Evolutionary conservation across 208 protist genomes (phyloP), one percentile per base, ranked within the genome.

Genomic region (Trypanosoma lewisi): DNA sequence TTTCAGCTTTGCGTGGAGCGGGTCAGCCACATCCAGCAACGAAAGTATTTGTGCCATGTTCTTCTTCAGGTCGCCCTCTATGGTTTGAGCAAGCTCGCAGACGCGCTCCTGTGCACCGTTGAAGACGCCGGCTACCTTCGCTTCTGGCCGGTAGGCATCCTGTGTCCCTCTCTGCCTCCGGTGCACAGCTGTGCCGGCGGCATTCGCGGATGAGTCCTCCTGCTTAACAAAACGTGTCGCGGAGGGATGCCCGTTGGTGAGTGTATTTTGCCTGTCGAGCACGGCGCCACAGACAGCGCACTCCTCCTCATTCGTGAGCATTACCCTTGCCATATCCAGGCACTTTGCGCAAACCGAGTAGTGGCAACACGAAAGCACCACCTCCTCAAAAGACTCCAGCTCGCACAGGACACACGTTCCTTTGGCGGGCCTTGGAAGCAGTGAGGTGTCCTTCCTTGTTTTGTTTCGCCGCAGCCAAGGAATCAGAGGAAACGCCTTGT

Each of bases 341-440:
- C 88, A 94, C 8, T 36, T 63, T 30, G 27, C 41, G 59, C 88
- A 94, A 23, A 82, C 80, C 14, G 61, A 57, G 44, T 80, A 85
- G 36, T 55, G 48, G 48, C 88, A 94, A 61, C 88, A 94, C 47
- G 68, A 34, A 9, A 76, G 73, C 19, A 72, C 42, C 48, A 30
- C 33, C 49, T 77, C 71, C 12, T 69, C 45, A 67, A 87, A 86
- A 7, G 66, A 63, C 2, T 77, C 21, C 7, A 94, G 54, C 21
- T 80, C 80, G 62, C 88, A 94, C 9, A 94, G 61, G 17, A 85
- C 81, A 59, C 88, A 94, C 9, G 60, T 54, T 30, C 70, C 70
- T 59, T 80, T 77, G 4, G 16, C 49, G n/a, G 53, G 75, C 19
- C 25, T 67, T 36, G 58, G 58, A 16, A 65, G 16, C 21, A 19